Conservation (phyloP, 2,329 filamentous ascomycete species). For the Colletotrichum cordylinicola region DNA sequence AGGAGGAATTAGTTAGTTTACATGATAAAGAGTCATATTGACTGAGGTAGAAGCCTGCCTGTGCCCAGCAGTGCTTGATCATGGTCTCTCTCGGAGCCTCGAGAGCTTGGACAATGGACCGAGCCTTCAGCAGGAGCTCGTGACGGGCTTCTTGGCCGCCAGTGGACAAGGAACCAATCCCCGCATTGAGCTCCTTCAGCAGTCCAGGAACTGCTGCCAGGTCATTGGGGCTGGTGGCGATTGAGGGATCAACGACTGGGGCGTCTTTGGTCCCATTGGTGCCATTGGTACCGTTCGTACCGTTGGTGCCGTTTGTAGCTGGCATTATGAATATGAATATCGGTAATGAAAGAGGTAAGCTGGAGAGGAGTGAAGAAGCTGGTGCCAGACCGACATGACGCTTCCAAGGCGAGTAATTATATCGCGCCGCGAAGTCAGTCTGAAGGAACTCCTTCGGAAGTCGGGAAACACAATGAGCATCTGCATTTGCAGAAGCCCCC, state of each 20-base stretch:
- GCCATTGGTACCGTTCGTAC: not conserved
- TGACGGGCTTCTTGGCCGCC: conserved; percentile 25
- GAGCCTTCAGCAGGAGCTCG: conserved; percentile 38
- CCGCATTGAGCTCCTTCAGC: conserved; percentile 7
- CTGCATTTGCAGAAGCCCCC: not conserved
- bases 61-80: conserved; percentile 50
- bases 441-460: not conserved
- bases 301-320: not conserved
- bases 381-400: not conserved
- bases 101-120: conserved; percentile 34
- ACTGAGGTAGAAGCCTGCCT: conserved; percentile 31
- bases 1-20: not conserved
- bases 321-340: not conserved
- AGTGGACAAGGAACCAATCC: not conserved
- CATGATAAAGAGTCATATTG: not conserved
- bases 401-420: not conserved
- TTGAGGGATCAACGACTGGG: not conserved
- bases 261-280: not conserved
- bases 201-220: conserved; percentile 16
- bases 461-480: not conserved
- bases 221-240: conserved; percentile 23
- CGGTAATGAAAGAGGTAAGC: not conserved
- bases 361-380: not conserved
- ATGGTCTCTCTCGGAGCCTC: conserved; percentile 55
- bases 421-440: not conserved